phyloP scores from a whole-genome alignment of 495 filamentous ascomycete genomes.

The Podospora appendiculata region DNA sequence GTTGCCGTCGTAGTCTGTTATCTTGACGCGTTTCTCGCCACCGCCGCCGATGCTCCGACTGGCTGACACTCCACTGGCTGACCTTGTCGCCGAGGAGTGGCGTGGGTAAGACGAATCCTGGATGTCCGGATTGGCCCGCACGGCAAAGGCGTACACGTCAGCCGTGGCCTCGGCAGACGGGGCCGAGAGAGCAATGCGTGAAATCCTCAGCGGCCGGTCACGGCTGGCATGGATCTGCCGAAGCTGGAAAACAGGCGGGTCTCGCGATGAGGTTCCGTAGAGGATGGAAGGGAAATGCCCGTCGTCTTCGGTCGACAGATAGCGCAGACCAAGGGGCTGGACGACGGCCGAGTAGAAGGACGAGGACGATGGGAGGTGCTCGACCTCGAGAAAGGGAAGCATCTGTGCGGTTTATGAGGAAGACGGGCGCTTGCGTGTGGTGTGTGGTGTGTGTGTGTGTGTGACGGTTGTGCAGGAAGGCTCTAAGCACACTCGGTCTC shows the following conservation, averaged over 20 bases:
- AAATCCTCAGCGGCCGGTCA: conserved; percentile 21
- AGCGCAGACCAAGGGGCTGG: conserved; percentile 68
- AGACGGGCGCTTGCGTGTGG: too few species aligned
- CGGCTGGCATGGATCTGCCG: conserved; percentile 20
- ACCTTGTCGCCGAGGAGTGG: conserved; percentile 10
- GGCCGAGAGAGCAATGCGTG: conserved; percentile 33
- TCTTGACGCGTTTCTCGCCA: conserved; percentile 27
- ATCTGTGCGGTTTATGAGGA: conserved; percentile 13
- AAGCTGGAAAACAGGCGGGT: conserved; percentile 31
- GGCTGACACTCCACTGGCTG: conserved; percentile 12
- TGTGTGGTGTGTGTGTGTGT: too few species aligned
- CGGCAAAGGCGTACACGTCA: conserved; percentile 33
- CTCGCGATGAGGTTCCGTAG: conserved; percentile 18
- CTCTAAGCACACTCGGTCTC: too few species aligned
- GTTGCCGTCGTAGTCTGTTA: conserved; percentile 46
- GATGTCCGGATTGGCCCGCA: conserved; percentile 31
- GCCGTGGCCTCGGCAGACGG: conserved; percentile 31
- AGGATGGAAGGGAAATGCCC: conserved; percentile 24
- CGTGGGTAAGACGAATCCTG: conserved; percentile 5
- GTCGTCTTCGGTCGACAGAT: conserved; percentile 39
- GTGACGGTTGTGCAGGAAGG: too few species aligned
- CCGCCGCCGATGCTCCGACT: conserved; percentile 6
- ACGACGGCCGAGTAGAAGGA: conserved; percentile 75
- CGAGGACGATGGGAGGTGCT: conserved; percentile 66
- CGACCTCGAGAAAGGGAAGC: conserved; percentile 50